Evolutionary conservation across 768 basidiomycete species (phyloP).

Genomic region (Suillus lakei): DNA sequence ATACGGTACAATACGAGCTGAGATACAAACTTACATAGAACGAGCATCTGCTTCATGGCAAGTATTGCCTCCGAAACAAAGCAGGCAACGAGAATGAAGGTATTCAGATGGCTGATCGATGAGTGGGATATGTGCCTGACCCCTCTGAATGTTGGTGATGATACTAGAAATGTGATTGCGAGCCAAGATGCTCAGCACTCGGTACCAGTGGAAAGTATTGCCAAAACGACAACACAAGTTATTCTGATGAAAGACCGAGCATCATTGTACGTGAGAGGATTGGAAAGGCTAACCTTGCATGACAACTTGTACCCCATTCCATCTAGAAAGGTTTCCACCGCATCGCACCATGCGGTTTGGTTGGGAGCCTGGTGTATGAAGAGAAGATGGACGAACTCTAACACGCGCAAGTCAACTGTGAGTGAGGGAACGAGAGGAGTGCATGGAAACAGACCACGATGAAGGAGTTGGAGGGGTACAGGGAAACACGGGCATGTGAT

Average conservation of each 20-base stretch:
- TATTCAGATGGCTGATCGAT: constrained; percentile 17
- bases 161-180: constrained; percentile 31
- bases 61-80: constrained; percentile 18
- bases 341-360: constrained; percentile 16
- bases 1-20: not conserved
- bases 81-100: constrained; percentile 2
- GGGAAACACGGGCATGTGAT: constrained; percentile 16
- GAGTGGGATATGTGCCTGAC: not conserved
- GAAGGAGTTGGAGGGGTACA: constrained; percentile 28
- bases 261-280: not conserved
- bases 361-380: constrained; percentile 19
- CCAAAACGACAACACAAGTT: constrained; percentile 26
- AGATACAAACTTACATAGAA: not conserved
- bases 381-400: constrained; percentile 30
- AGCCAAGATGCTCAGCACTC: constrained; percentile 3
- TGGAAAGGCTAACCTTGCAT: constrained; percentile 14
- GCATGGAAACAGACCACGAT: constrained; percentile 22
- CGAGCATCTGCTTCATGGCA: not conserved
- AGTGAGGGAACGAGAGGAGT: constrained; percentile 33
- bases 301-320: constrained; percentile 15
- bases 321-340: constrained; percentile 19
- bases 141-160: not conserved
- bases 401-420: constrained; percentile 34
- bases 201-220: constrained; percentile 32
- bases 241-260: constrained; percentile 21